phyloP scores from a whole-genome alignment of 345 rosid species.

The Eucalyptus cloeziana region DNA sequence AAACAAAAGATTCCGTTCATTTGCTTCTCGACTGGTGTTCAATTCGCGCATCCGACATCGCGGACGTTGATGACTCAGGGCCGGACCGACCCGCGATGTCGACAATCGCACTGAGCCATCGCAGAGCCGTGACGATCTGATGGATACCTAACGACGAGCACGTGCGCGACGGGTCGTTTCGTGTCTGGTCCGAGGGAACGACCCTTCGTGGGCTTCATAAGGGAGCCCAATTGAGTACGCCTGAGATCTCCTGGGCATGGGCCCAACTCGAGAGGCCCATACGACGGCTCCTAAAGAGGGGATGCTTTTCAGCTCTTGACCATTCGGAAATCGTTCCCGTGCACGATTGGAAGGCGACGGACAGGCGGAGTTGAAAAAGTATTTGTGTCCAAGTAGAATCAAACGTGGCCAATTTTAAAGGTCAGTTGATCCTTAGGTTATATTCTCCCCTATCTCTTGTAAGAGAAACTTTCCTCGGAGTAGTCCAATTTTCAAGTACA shows the following conservation, averaged over 20 bases:
- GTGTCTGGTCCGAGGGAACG: neutral
- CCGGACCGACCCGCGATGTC: neutral
- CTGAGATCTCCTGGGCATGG: neutral
- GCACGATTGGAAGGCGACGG: neutral
- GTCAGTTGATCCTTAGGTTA: neutral
- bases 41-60: neutral
- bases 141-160: neutral
- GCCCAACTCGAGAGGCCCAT: neutral
- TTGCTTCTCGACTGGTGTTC: neutral
- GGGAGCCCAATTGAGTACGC: neutral
- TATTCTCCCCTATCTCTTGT: neutral
- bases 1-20: too few species aligned
- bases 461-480: neutral
- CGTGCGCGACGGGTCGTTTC: neutral
- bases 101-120: neutral
- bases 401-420: neutral
- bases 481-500: accelerated
- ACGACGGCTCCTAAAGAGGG: neutral
- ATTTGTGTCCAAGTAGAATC: neutral
- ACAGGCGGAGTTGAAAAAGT: neutral
- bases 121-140: neutral
- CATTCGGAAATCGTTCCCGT: neutral
- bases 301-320: accelerated
- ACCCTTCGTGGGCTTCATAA: neutral
- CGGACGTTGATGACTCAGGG: neutral